Percentiles rank a stretch among this genome's conserved stretches.
phyloP scores from a whole-genome alignment of 306 rosid species.

The Ochetophila trinervis region DNA sequence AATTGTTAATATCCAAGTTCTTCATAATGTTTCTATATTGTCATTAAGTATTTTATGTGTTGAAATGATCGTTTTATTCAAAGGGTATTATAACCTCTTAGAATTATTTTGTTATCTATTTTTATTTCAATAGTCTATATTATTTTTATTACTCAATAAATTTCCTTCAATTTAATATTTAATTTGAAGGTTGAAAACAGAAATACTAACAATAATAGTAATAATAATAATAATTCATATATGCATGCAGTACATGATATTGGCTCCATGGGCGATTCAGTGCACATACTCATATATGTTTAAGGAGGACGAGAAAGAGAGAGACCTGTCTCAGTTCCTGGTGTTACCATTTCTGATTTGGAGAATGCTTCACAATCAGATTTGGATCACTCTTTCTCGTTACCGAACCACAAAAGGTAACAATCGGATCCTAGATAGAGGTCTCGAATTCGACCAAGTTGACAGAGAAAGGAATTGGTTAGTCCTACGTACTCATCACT shows the following conservation, averaged over 20 bases:
- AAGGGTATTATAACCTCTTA: too few species aligned
- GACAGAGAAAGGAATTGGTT: constrained; percentile 39
- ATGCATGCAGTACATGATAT: constrained; percentile 5
- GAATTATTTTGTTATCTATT: too few species aligned
- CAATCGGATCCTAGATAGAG: constrained; percentile 21
- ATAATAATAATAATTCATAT: too few species aligned
- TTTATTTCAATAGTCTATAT: too few species aligned
- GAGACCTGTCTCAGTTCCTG: background rate
- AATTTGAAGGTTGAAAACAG: too few species aligned
- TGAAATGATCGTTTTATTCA: too few species aligned
- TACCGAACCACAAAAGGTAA: constrained; percentile 5
- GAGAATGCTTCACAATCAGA: constrained; percentile 31
- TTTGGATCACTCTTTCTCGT: constrained; percentile 27
- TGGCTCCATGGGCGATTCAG: constrained; percentile 12
- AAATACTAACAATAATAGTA: too few species aligned
- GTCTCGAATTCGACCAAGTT: constrained; percentile 36
- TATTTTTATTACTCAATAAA: too few species aligned
- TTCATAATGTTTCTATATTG: too few species aligned
- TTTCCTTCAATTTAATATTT: too few species aligned
- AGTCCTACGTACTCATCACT: background rate
- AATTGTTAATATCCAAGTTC: too few species aligned
- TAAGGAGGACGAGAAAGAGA: background rate
- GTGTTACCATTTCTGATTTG: background rate
- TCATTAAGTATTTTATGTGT: too few species aligned
- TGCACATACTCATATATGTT: background rate